Conservation (phyloP, 2,329 filamentous ascomycete species). For the Talaromyces rugulosus region DNA sequence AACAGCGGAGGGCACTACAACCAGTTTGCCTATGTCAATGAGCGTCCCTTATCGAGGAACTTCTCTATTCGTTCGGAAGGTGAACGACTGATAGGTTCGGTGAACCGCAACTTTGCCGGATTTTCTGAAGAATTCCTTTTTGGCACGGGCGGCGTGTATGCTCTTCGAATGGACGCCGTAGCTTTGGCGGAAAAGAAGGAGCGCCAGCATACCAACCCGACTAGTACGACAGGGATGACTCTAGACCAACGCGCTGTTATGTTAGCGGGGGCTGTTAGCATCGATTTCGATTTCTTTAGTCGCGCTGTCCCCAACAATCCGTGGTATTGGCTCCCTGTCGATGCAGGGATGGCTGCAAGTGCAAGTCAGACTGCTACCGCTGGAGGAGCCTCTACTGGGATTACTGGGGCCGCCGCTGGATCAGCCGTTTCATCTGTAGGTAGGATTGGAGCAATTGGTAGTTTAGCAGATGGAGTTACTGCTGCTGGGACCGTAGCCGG, state of each 20-base stretch:
- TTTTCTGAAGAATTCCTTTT: conserved; percentile 63
- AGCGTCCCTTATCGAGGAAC: conserved; percentile 62
- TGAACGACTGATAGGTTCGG: conserved; percentile 52
- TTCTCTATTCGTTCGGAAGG: conserved; percentile 55
- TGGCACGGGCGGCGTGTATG: conserved; percentile 59
- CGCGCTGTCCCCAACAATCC: conserved; percentile 53
- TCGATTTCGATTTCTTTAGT: conserved; percentile 67
- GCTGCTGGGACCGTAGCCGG: conserved; percentile 59
- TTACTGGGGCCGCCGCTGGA: conserved; percentile 11
- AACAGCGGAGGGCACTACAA: conserved; percentile 43
- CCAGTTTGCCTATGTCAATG: conserved; percentile 61
- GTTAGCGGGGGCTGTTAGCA: conserved; percentile 61
- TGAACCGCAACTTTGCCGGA: conserved; percentile 61
- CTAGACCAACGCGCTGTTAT: conserved; percentile 63
- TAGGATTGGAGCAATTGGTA: conserved; percentile 29
- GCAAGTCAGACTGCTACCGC: conserved; percentile 25
- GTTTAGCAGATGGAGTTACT: conserved; percentile 24
- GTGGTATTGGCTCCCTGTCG: conserved; percentile 44
- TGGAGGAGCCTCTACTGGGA: conserved; percentile 33
- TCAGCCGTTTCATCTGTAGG: conserved; percentile 32
- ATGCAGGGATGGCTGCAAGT: conserved; percentile 1
- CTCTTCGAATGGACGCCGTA: conserved; percentile 60
- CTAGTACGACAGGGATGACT: conserved; percentile 51
- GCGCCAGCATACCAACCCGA: conserved; percentile 25
- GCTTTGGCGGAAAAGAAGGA: conserved; percentile 34